Evolutionary conservation across 176 grass and related monocot genomes (phyloP), one percentile per base, ranked within the genome.

Genomic region (Zea luxurians): DNA sequence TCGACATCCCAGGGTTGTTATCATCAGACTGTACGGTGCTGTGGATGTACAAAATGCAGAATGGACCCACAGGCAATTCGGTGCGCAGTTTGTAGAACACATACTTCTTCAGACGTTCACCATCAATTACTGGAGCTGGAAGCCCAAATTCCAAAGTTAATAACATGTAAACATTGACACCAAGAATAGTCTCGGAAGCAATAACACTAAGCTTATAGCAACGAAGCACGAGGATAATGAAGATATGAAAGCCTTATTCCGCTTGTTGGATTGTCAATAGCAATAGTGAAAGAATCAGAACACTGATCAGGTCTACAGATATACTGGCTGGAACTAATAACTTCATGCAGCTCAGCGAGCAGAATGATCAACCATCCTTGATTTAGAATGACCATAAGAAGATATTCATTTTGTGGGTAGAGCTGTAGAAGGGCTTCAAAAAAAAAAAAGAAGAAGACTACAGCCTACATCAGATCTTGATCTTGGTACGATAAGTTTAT

Each of bases 1-100:
- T 71, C 38, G 92, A 90, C 88, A 95, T 93, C 48, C 96, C 96
- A 18, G 96, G 96, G 77, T 95, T 99, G 90, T 99, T 95, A 60
- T 91, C 92, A 67, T 90, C 96, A 10, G 92, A 95, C 40, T 89
- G 87, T 9, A 93, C 96, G 73, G 75, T 89, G 82, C 88, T 99
- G 68, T 95, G 96, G 42, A 95, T 79, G 75, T 99, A 99, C 76
- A 99, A 13, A 55, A 99, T 89, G 82, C 90, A 93, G 82, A 87
- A 99, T 42, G 92, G 92, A 38, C 89, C 96, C 50, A 84, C 82
- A 44, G 86, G 71, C 64, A 99, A 66, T 40, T 95, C 88, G 5
- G 83, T 78, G 43, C 59, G 58, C 8, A 95, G 68, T 77, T 99
- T 99, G 69, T 86, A 74, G 70, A 87, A 83, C 27, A 99, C 80